Evolutionary conservation across 148 eudicot species (phyloP).

Genomic region (Camellia lanceoleosa): DNA sequence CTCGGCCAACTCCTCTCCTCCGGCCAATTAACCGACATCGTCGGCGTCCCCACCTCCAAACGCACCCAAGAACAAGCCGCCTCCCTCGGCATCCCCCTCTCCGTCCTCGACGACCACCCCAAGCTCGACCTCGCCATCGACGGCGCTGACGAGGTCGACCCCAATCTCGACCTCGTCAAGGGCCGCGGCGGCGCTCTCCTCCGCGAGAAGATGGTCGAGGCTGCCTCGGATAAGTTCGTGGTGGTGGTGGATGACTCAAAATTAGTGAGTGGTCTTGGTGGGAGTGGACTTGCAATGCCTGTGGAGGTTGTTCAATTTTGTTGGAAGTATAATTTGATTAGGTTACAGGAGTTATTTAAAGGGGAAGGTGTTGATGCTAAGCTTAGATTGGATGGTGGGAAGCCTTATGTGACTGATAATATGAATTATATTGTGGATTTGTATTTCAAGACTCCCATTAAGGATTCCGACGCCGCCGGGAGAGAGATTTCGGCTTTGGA

Average conservation of each 20-base stretch:
- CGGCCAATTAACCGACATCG: constrained; percentile 58
- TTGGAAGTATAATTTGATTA: constrained; percentile 79
- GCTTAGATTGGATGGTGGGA: constrained; percentile 71
- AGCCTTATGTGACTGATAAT: constrained; percentile 93
- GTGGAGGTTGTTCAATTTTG: constrained; percentile 92
- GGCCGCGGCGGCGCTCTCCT: constrained; percentile 91
- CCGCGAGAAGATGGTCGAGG: constrained; percentile 95
- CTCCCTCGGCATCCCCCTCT: constrained; percentile 59
- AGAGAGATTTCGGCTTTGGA: constrained; percentile 66
- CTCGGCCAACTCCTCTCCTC: constrained; percentile 60
- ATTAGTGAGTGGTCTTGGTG: constrained; percentile 69
- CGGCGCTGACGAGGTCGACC: constrained; percentile 96
- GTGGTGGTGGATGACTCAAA: constrained; percentile 87
- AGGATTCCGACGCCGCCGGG: constrained; percentile 68
- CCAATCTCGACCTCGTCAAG: constrained; percentile 77
- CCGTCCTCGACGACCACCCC: constrained; percentile 71
- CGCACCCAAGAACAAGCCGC: constrained; percentile 79
- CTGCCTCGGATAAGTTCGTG: constrained; percentile 77
- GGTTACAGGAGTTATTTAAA: constrained; percentile 65
- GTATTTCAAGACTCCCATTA: constrained; percentile 82
- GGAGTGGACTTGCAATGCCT: constrained; percentile 94
- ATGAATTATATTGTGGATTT: constrained; percentile 86
- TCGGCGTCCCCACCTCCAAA: constrained; percentile 85
- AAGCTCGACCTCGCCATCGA: constrained; percentile 83
- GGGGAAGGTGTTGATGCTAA: constrained; percentile 71